Conservation (phyloP, 106 monocot species). For the Triglochin maritima region DNA sequence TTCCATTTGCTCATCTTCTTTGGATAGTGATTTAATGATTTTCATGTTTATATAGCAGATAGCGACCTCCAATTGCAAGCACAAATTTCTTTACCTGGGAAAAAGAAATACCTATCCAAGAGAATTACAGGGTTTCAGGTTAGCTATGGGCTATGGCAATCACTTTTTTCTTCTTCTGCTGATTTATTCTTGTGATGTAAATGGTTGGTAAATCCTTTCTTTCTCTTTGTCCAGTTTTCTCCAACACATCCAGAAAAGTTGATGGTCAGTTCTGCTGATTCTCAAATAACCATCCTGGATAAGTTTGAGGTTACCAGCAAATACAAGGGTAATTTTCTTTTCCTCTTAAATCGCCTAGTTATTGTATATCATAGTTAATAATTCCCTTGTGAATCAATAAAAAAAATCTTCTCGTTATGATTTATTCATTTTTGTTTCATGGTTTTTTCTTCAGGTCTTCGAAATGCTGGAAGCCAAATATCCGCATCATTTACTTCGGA, state of each 20-base stretch:
- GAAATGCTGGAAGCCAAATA: constrained; percentile 26
- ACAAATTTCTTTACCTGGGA: constrained; percentile 42
- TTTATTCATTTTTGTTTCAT: background rate
- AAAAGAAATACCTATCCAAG: constrained; percentile 49
- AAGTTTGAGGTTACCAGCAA: constrained; percentile 18
- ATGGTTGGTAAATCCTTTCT: background rate
- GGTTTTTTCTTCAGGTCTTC: constrained; percentile 17
- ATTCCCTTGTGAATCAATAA: too few species aligned
- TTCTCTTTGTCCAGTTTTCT: constrained; percentile 29
- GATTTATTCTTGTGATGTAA: background rate
- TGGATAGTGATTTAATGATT: constrained; percentile 1
- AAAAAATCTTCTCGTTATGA: background rate
- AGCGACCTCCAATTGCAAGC: constrained; percentile 38
- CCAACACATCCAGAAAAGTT: constrained; percentile 36
- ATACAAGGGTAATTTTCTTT: constrained; percentile 37
- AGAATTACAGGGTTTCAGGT: constrained; percentile 84
- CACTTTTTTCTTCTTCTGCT: background rate
- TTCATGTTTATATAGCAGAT: constrained; percentile 22
- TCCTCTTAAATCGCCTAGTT: background rate
- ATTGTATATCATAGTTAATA: too few species aligned
- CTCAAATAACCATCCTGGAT: constrained; percentile 31
- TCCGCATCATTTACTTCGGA: constrained; percentile 49
- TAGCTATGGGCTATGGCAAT: background rate
- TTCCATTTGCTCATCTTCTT: background rate
- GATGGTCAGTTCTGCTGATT: constrained; percentile 62